Percentiles rank a stretch among this genome's conserved stretches.
Conservation (phyloP, 768 basidiomycete species). For the Auricularia cornea region DNA sequence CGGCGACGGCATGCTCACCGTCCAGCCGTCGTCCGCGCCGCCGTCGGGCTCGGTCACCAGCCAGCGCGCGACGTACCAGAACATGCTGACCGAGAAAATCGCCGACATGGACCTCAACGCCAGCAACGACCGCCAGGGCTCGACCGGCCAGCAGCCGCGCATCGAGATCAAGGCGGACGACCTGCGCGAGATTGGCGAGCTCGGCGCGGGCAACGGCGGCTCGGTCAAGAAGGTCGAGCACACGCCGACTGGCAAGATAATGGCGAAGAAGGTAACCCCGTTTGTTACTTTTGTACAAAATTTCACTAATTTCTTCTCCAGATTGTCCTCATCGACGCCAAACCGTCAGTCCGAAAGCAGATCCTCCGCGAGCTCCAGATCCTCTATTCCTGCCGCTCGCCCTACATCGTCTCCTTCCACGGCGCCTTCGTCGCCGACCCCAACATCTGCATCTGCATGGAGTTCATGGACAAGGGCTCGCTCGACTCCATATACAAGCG, state of each 20-base stretch:
- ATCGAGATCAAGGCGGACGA: slow-evolving; percentile 78
- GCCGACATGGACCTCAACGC: slow-evolving; percentile 81
- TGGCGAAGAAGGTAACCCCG: slow-evolving; percentile 86
- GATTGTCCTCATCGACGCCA: slow-evolving; percentile 95
- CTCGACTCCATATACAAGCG: slow-evolving; percentile 94
- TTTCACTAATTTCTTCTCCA: slow-evolving; percentile 20
- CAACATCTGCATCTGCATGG: slow-evolving; percentile 99
- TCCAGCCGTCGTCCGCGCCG: slow-evolving; percentile 44
- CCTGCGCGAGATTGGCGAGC: slow-evolving; percentile 79
- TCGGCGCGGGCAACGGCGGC: slow-evolving; percentile 95
- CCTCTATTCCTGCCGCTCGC: slow-evolving; percentile 94
- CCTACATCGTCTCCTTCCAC: slow-evolving; percentile 93
- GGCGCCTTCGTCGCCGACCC: slow-evolving; percentile 96
- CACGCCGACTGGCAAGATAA: slow-evolving; percentile 78
- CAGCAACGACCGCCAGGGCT: slow-evolving; percentile 5
- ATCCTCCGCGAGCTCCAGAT: slow-evolving; percentile 96
- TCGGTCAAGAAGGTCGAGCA: slow-evolving; percentile 97
- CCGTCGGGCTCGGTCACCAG: slow-evolving; percentile 36
- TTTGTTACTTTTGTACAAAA: not conserved
- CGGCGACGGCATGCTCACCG: slow-evolving; percentile 34
- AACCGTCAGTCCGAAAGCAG: slow-evolving; percentile 93
- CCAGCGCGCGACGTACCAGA: slow-evolving; percentile 60
- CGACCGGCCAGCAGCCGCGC: slow-evolving; percentile 63
- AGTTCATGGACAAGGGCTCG: slow-evolving; percentile 89
- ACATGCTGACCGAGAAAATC: slow-evolving; percentile 71